Base-by-base conservation (phyloP, 2,329 filamentous ascomycete species). In the Fusarium sp. region DNA sequence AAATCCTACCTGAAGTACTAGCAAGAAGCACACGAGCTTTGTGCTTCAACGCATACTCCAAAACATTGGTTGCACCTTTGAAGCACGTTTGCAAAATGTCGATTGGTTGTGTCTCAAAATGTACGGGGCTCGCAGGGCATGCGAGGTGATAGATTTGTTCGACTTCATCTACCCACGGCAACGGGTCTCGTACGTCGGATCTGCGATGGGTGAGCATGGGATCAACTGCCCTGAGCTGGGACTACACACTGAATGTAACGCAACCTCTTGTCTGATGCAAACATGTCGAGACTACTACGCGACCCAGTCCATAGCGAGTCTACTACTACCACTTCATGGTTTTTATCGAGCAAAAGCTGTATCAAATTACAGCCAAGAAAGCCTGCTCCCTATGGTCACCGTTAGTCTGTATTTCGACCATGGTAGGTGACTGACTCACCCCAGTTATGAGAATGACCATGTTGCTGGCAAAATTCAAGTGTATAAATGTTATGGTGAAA, bases 11-110 rank as follows among this genome's bases (percentile, higher is more conserved):
- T 35, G 65, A 68, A 2, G 65, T 68, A 9, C 65, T 68, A 0
- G 65, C 58, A 0, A 68, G 41, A 0, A 68, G 35, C 3, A 68
- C 53, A 0, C 65, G 46, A 1, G 65, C 65, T 2, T 68, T 68
- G 1, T 57, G 62, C 7, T 61, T 64, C 2, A 66, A 6, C 0
- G 65, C 65, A 15, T 64, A 63, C 5, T 68, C 61, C 5, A 68
- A 6, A 0, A 68, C 54, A 19, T 68, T 68, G 0, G 55, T 53
- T 3, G 65, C 52, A 1, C 65, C 65, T 1, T 40, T 60, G 6
- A 68, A 68, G 26, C 65, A 68, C 2, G 65, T 68, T 25, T 68
- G 65, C 2, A 68, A 3, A 9, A 68, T 68, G 6, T 68, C 65
- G 11, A 68, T 66, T 0, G 65, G 65, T 0, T 41, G 50, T 1